Percentiles rank a stretch among this genome's conserved stretches.
phyloP scores from a whole-genome alignment of 257 asterid genomes.

The Asclepias syriaca region DNA sequence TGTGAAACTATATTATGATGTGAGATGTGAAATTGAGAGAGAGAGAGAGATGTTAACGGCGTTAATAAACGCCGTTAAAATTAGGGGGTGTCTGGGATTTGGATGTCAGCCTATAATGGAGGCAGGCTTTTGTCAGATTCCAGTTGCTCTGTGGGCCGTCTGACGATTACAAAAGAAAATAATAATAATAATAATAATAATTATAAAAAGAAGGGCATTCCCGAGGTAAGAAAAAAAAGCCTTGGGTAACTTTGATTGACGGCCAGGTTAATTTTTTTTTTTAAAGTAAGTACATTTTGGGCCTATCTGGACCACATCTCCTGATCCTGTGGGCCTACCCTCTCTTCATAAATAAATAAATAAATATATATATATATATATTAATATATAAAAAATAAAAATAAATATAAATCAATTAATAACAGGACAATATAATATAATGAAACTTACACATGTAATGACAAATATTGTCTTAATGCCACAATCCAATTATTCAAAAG shows the following conservation, averaged over 20 bases:
- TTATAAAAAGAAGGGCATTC: slow-evolving; percentile 25
- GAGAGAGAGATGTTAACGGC: slow-evolving; percentile 18
- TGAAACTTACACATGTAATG: not conserved
- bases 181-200: too few species aligned
- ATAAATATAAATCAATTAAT: too few species aligned
- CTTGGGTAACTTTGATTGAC: slow-evolving; percentile 28
- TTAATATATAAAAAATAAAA: too few species aligned
- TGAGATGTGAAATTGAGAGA: not conserved
- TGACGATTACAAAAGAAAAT: slow-evolving; percentile 18
- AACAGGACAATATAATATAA: too few species aligned
- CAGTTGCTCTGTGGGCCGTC: slow-evolving; percentile 9
- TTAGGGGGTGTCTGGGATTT: not conserved
- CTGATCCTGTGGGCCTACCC: slow-evolving; percentile 10
- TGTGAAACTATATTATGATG: not conserved
- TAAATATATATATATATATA: too few species aligned
- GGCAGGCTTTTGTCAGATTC: slow-evolving; percentile 5
- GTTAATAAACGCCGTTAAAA: slow-evolving; percentile 7
- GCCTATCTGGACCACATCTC: slow-evolving; percentile 11
- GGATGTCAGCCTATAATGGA: not conserved
- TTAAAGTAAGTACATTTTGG: slow-evolving; percentile 6
- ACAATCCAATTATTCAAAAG: too few species aligned
- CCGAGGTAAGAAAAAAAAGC: slow-evolving; percentile 38
- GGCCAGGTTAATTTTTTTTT: slow-evolving; percentile 19
- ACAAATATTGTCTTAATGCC: not conserved
- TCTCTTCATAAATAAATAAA: not conserved